Evolutionary conservation across 495 filamentous ascomycete species (phyloP).

Genomic region (Margaritispora aquatica): DNA sequence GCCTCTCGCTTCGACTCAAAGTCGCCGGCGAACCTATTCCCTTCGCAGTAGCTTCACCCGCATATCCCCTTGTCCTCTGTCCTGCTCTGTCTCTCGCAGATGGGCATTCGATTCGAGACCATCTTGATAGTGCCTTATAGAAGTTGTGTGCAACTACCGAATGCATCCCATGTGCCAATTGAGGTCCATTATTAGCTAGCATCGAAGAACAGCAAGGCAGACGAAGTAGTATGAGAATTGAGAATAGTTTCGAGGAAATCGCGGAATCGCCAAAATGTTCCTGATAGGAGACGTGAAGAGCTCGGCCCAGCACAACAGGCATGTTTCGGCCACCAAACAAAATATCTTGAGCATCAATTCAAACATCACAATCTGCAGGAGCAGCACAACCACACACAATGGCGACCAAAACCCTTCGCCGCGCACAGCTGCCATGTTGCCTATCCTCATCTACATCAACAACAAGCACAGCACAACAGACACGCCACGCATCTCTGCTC

Average conservation of each 20-base stretch:
- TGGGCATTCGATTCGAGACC: neutral
- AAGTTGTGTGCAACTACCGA: neutral
- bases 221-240: too few species aligned
- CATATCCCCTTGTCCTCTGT: neutral
- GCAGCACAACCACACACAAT: conserved; percentile 18
- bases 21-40: too few species aligned
- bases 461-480: conserved; percentile 23
- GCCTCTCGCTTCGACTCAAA: neutral
- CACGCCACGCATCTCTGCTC: conserved; percentile 84
- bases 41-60: neutral
- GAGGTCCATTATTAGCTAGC: neutral
- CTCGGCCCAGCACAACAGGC: neutral
- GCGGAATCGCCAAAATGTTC: too few species aligned
- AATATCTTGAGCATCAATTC: neutral
- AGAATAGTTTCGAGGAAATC: too few species aligned
- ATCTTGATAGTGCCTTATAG: neutral
- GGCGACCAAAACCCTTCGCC: conserved; percentile 4
- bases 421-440: neutral
- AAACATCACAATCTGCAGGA: conserved; percentile 11
- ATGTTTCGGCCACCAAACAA: neutral
- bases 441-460: neutral
- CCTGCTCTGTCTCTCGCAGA: too few species aligned
- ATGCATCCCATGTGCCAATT: neutral
- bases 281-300: neutral
- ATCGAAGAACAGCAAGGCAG: too few species aligned